Percentiles rank a stretch among this genome's conserved stretches.
These are phyloP conservation scores for Aspergillus floridensis DNA, from an alignment of 2,329 filamentous ascomycete species.

Conservation along the genomic window DNA sequence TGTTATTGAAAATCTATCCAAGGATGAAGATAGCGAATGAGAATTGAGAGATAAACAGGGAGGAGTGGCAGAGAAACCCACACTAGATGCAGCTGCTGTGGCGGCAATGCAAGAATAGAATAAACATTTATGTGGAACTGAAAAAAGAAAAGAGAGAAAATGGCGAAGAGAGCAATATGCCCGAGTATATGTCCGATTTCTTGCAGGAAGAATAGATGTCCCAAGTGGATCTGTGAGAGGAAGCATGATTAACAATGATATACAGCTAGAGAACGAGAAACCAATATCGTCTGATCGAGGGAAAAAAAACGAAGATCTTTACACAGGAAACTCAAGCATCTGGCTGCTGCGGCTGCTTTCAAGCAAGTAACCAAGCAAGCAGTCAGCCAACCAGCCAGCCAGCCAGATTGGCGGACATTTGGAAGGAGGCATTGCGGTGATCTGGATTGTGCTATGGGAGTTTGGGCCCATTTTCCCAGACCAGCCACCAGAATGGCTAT, in stretches of 20 bases:
- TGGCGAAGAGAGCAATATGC: constrained; percentile 15
- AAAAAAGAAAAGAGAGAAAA: constrained; percentile 2
- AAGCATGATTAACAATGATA: constrained; percentile 20
- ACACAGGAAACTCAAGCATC: neutral
- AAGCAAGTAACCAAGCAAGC: neutral
- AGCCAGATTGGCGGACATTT: neutral
- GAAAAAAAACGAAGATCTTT: constrained; percentile 20
- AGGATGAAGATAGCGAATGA: constrained; percentile 1
- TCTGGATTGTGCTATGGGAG: constrained; percentile 11
- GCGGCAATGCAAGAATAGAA: constrained; percentile 16
- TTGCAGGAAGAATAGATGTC: constrained; percentile 17
- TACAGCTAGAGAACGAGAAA: constrained; percentile 19
- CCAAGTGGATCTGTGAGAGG: constrained; percentile 9
- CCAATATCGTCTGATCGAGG: constrained; percentile 15
- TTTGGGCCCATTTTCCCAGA: constrained; percentile 11
- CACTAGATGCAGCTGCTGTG: constrained; percentile 11
- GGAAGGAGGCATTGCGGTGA: constrained; percentile 10
- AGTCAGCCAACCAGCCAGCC: neutral
- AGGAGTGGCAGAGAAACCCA: constrained; percentile 8
- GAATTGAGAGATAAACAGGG: constrained; percentile 1
- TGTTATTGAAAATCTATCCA: constrained; percentile 2
- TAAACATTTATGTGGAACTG: neutral
- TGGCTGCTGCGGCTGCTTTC: neutral
- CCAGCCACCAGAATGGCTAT: constrained; percentile 17
- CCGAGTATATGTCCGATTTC: constrained; percentile 21